Evolutionary conservation across 768 basidiomycete genomes (phyloP).

Genomic region (Rossbeevera mucosa): DNA sequence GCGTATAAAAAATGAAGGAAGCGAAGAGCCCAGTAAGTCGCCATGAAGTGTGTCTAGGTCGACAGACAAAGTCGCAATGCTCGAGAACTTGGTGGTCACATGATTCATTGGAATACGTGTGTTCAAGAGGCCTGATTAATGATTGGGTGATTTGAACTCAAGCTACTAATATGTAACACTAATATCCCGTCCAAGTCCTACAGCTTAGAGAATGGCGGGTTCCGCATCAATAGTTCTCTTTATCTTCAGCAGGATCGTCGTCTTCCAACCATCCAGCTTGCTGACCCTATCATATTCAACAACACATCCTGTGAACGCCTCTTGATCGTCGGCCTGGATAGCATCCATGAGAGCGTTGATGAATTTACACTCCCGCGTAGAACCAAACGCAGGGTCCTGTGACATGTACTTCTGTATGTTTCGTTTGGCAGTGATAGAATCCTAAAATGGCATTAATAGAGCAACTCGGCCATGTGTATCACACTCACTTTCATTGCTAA

Average conservation of each 20-base stretch:
- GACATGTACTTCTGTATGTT: constrained; percentile 72
- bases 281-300: constrained; percentile 88
- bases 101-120: constrained; percentile 20
- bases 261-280: constrained; percentile 97
- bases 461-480: neutral
- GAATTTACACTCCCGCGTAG: constrained; percentile 92
- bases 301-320: constrained; percentile 78
- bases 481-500: constrained; percentile 76
- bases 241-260: constrained; percentile 81
- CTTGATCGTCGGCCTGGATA: constrained; percentile 63
- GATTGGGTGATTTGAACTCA: neutral
- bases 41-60: constrained; percentile 24
- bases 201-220: constrained; percentile 30
- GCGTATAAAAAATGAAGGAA: constrained; percentile 58
- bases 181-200: neutral
- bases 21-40: constrained; percentile 46
- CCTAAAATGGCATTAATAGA: constrained; percentile 43
- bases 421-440: constrained; percentile 75
- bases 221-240: constrained; percentile 74
- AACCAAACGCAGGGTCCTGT: constrained; percentile 81
- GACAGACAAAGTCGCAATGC: neutral
- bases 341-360: constrained; percentile 73
- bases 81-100: constrained; percentile 12
- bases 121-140: neutral
- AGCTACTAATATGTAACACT: neutral